Percentiles rank a stretch among this genome's conserved stretches.
These are phyloP conservation scores for Entamoeba dispar DNA, from an alignment of 208 protist genomes.

Conservation along the genomic window DNA sequence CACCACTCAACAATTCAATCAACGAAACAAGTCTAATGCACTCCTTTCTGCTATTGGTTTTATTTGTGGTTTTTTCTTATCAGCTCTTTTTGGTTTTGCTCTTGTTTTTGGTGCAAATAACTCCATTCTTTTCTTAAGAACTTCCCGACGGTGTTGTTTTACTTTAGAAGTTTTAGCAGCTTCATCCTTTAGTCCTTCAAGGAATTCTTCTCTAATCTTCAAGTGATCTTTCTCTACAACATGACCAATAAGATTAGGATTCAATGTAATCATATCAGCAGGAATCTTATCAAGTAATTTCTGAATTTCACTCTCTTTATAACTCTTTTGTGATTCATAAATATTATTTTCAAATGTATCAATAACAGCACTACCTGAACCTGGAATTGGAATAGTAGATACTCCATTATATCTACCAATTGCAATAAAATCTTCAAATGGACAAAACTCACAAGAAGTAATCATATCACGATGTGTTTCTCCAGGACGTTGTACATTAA, in stretches of 20 bases:
- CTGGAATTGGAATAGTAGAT: constrained; percentile 27
- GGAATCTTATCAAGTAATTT: constrained; percentile 19
- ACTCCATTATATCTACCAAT: constrained; percentile 44
- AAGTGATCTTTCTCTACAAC: neutral
- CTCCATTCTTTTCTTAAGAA: no score
- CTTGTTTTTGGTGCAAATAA: no score
- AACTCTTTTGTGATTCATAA: constrained; percentile 6
- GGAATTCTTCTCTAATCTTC: no score
- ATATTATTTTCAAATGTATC: constrained; percentile 17
- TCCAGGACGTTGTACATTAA: neutral
- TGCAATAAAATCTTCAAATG: constrained; percentile 60
- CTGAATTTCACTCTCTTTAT: constrained; percentile 5
- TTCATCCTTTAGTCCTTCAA: no score
- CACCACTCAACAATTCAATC: no score
- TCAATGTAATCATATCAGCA: constrained; percentile 1
- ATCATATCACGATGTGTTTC: no score
- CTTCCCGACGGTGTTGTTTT: no score
- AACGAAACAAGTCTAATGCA: no score
- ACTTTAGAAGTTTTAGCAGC: no score
- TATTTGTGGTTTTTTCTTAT: no score
- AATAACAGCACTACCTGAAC: constrained; percentile 13
- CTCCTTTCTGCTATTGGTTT: no score
- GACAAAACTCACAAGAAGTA: constrained; percentile 37
- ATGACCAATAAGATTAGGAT: neutral
- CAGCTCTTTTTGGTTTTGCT: no score